Conservation (phyloP, 495 filamentous ascomycete species). For the Xylaria grammica region DNA sequence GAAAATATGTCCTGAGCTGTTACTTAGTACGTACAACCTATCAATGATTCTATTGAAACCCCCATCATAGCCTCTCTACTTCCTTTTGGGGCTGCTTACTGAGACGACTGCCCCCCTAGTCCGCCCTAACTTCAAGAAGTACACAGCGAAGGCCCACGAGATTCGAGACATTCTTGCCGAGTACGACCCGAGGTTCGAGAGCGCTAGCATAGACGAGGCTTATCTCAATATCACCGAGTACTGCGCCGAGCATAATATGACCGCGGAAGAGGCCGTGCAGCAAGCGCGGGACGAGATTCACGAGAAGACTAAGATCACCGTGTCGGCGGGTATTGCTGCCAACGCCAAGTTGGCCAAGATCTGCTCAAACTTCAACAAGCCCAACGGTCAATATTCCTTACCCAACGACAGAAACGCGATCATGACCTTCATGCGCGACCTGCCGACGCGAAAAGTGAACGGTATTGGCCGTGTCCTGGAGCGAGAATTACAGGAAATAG, state of each 20-base stretch:
- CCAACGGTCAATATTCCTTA: constrained; percentile 87
- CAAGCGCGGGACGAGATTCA: constrained; percentile 79
- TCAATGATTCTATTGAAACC: neutral
- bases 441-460: constrained; percentile 89
- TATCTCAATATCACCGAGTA: constrained; percentile 96
- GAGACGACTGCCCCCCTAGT: constrained; percentile 50
- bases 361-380: constrained; percentile 91
- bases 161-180: constrained; percentile 79
- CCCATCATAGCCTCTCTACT: neutral
- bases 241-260: constrained; percentile 68
- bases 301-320: constrained; percentile 79
- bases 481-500: constrained; percentile 85
- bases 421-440: constrained; percentile 80
- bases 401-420: constrained; percentile 72
- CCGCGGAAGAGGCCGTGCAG: constrained; percentile 72
- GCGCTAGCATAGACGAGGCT: constrained; percentile 92
- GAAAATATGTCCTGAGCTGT: constrained; percentile 88
- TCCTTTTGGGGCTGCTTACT: neutral
- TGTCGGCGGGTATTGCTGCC: constrained; percentile 92
- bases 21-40: constrained; percentile 40
- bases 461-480: constrained; percentile 94
- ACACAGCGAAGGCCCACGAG: constrained; percentile 87
- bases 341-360: constrained; percentile 97
- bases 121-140: constrained; percentile 87
- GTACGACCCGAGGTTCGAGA: constrained; percentile 91